These are phyloP conservation scores for Furcasterigmium sp. DNA, from an alignment of 2,329 filamentous ascomycete species.

Conservation along the genomic window DNA sequence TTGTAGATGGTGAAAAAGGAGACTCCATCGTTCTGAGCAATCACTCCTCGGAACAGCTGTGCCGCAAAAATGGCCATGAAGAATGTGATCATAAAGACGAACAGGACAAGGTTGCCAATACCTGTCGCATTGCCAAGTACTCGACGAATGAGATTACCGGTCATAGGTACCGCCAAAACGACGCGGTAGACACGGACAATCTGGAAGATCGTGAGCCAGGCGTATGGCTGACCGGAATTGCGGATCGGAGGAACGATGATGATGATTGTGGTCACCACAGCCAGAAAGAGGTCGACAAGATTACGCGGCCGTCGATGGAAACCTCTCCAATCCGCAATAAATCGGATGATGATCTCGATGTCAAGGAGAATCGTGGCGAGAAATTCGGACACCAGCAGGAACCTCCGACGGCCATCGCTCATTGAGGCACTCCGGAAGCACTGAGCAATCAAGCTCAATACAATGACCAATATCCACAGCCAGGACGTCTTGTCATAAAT, in stretches of 20 bases:
- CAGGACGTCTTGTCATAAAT: conserved; percentile 69
- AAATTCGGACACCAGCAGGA: conserved; percentile 70
- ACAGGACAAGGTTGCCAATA: conserved; percentile 90
- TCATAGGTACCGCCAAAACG: conserved; percentile 83
- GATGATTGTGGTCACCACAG: conserved; percentile 77
- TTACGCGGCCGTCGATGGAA: conserved; percentile 75
- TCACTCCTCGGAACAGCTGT: conserved; percentile 78
- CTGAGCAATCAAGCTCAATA: conserved; percentile 74
- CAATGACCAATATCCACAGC: conserved; percentile 78
- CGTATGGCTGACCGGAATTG: conserved; percentile 65
- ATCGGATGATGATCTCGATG: conserved; percentile 75
- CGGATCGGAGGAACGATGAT: conserved; percentile 74
- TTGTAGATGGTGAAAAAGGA: conserved; percentile 92
- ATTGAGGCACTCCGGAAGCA: conserved; percentile 72
- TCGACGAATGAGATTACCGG: conserved; percentile 76
- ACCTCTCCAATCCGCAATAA: conserved; percentile 71
- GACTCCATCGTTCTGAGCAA: conserved; percentile 29
- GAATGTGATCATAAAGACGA: conserved; percentile 94
- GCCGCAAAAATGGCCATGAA: conserved; percentile 88
- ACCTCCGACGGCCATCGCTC: conserved; percentile 49
- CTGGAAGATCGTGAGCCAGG: conserved; percentile 89
- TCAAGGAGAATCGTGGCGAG: conserved; percentile 74
- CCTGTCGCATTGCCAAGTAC: conserved; percentile 89
- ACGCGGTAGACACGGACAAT: conserved; percentile 88
- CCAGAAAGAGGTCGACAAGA: conserved; percentile 73